phyloP scores from a whole-genome alignment of 805 yeast species.

The Starmerella khaoyaiensis region DNA sequence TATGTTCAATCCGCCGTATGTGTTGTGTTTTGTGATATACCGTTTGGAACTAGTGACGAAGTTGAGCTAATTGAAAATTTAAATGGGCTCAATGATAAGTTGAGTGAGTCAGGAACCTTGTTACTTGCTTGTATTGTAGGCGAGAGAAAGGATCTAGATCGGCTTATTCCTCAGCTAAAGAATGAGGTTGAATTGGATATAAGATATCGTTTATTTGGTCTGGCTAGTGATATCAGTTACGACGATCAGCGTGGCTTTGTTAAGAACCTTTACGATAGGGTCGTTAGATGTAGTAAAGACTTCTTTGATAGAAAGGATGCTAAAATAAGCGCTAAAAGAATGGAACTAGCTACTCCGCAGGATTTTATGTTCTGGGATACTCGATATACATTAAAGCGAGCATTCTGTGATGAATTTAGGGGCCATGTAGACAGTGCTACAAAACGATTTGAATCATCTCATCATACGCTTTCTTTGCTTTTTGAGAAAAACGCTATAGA shows the following conservation, averaged over 20 bases:
- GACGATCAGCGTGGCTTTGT: conserved; percentile 34
- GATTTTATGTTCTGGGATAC: conserved; percentile 35
- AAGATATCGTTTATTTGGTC: conserved; percentile 33
- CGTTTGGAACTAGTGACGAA: conserved; percentile 20
- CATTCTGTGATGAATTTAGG: conserved; percentile 38
- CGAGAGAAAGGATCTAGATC: conserved; percentile 20
- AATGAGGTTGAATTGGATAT: conserved; percentile 34
- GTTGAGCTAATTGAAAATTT: conserved; percentile 23
- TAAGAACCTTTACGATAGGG: conserved; percentile 28
- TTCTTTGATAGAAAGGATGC: conserved; percentile 27
- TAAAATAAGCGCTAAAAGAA: conserved; percentile 18
- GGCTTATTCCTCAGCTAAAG: conserved; percentile 30
- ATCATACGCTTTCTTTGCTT: conserved; percentile 37
- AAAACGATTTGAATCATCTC: conserved; percentile 41
- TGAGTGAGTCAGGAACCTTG: conserved; percentile 26
- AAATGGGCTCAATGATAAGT: conserved; percentile 25
- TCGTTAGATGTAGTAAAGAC: conserved; percentile 34
- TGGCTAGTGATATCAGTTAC: conserved; percentile 31
- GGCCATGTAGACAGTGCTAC: conserved; percentile 38
- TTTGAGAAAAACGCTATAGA: conserved; percentile 24
- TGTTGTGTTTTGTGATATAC: conserved; percentile 34
- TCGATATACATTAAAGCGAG: conserved; percentile 41
- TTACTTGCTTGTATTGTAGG: conserved; percentile 31
- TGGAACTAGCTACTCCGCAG: conserved; percentile 13
- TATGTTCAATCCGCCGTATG: conserved; percentile 37